Evolutionary conservation across 2,329 filamentous ascomycete genomes (phyloP), one percentile per base, ranked within the genome.

Genomic region (Phialocephala sp.): DNA sequence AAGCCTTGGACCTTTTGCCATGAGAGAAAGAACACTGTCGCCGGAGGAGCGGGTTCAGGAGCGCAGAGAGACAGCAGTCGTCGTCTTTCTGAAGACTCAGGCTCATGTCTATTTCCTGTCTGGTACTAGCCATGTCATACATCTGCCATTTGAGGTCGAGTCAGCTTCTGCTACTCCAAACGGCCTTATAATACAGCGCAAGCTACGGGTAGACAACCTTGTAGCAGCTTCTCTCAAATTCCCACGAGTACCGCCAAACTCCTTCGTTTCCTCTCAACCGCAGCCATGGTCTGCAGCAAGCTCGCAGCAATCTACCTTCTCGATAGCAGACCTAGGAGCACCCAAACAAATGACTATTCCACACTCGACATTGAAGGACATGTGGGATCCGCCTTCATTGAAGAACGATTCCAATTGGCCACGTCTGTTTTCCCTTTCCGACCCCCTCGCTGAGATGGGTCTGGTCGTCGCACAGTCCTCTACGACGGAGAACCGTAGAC

Each of bases 91-190:
- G 70, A 94, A 92, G 79, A 94, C 92, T 0, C 94, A 98, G 76
- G 93, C 92, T 24, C 94, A 98, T 76, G 88, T 99, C 70, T 96
- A 94, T 82, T 97, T 96, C 76, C 85, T 98, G 43, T 87, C 91
- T 1, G 94, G 94, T 22, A 89, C 92, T 39, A 95, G 87, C 75
- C 92, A 99, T 83, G 87, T 97, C 65, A 85, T 98, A 57, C 93
- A 97, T 76, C 87, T 99, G 75, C 94, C 94, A 1, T 99, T 99
- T 75, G 94, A 98, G 79, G 91, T 97, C 50, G 93, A 97, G 75
- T 88, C 88, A 61, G 93, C 92, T 36, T 92, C 94, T 77, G 88
- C 94, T 41, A 91, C 92, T 14, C 91, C 93, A 6, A 84, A 88
- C 37, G 95, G 95, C 32, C 84, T 98, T 59, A 85, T 99, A 22